Conservation (phyloP, 352 stramenopile species). For the Phytophthora niederhauseri region DNA sequence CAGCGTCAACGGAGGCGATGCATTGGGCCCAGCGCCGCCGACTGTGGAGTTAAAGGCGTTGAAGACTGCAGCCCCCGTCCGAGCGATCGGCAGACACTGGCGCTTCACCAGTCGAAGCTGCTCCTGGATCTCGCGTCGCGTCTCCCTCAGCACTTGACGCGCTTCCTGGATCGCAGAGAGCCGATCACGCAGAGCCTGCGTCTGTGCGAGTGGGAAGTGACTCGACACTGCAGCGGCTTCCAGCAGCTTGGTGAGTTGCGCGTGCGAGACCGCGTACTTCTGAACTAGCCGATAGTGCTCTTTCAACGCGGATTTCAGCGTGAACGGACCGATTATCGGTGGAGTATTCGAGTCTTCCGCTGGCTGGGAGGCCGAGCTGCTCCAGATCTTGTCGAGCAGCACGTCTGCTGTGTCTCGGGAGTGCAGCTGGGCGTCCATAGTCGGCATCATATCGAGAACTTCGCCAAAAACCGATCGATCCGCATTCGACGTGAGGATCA, state of each 20-base stretch:
- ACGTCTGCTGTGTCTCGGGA: conserved; percentile 37
- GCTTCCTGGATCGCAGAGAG: conserved; percentile 36
- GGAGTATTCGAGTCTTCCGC: not conserved
- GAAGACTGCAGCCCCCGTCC: conserved; percentile 45
- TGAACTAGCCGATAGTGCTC: conserved; percentile 32
- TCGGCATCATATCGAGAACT: conserved; percentile 36
- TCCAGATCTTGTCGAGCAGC: conserved; percentile 60
- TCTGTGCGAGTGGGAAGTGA: conserved; percentile 55
- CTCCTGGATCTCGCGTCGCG: conserved; percentile 20
- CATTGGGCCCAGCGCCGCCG: not conserved
- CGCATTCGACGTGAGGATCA: conserved; percentile 48
- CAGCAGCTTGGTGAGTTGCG: conserved; percentile 44
- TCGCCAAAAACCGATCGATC: conserved; percentile 48
- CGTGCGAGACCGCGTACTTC: conserved; percentile 24
- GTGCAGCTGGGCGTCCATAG: conserved; percentile 39
- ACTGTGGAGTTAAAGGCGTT: conserved; percentile 45
- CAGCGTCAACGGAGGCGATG: conserved; percentile 34
- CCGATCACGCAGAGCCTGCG: conserved; percentile 34
- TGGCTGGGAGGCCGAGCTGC: conserved; percentile 5
- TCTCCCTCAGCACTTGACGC: conserved; percentile 21
- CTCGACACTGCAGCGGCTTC: conserved; percentile 48
- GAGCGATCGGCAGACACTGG: conserved; percentile 22
- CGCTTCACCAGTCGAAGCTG: conserved; percentile 23
- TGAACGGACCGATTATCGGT: conserved; percentile 10
- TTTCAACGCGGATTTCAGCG: conserved; percentile 40